Conservation (phyloP, 352 stramenopile species). For the Pythium aphanidermatum region DNA sequence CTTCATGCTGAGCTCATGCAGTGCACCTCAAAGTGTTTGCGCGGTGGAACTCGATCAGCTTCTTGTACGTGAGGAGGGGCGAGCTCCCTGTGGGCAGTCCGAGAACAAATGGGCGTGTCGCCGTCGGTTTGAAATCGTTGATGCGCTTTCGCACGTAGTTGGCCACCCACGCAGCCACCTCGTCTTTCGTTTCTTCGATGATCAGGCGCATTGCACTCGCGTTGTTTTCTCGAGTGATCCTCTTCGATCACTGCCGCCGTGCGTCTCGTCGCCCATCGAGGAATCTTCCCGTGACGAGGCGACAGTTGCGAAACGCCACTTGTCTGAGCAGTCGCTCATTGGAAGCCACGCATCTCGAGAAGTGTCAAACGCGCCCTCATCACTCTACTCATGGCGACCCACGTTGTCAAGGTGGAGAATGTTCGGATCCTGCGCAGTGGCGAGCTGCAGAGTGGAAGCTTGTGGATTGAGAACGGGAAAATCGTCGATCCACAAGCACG, state of each 20-base stretch:
- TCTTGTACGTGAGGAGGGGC: conserved; percentile 74
- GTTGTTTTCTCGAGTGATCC: background rate
- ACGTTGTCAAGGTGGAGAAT: conserved; percentile 50
- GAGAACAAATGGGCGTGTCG: conserved; percentile 73
- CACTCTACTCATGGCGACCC: background rate
- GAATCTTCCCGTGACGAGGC: too few species aligned
- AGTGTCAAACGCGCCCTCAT: background rate
- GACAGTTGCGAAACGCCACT: background rate
- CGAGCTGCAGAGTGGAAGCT: conserved; percentile 24
- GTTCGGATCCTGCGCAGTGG: conserved; percentile 49
- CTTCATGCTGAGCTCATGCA: background rate
- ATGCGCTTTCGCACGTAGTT: conserved; percentile 80
- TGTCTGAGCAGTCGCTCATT: background rate
- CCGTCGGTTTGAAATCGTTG: conserved; percentile 66
- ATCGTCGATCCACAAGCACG: conserved; percentile 43
- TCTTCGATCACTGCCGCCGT: too few species aligned
- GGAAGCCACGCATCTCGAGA: background rate
- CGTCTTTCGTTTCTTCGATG: conserved; percentile 67
- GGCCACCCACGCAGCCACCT: conserved; percentile 73
- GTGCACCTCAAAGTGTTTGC: conserved; percentile 30
- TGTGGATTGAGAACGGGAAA: conserved; percentile 53
- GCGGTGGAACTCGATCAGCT: conserved; percentile 68
- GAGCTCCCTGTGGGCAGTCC: conserved; percentile 84
- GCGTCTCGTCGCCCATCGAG: background rate
- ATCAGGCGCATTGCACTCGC: conserved; percentile 62